Conservation (phyloP, 2,329 filamentous ascomycete genomes). For the Aspergillus tamarii region DNA sequence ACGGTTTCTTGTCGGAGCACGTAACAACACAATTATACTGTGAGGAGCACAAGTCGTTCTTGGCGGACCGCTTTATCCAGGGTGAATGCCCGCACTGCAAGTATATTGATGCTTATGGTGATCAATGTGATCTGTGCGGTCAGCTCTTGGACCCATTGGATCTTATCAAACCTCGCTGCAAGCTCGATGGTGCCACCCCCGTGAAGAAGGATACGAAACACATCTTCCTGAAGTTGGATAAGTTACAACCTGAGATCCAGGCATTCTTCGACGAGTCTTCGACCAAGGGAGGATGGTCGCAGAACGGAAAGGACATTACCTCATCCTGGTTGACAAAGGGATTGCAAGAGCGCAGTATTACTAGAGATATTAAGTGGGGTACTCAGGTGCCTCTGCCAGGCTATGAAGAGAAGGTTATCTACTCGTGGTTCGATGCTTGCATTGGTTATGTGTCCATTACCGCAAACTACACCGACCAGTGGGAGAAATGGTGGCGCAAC, state of each 20-base stretch:
- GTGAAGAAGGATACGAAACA: conserved; percentile 84
- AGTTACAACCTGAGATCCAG: conserved; percentile 75
- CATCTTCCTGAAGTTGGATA: conserved; percentile 84
- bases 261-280: conserved; percentile 76
- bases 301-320: conserved; percentile 49
- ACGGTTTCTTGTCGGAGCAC: conserved; percentile 84
- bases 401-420: conserved; percentile 79
- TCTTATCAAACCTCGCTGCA: conserved; percentile 84
- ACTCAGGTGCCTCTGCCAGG: conserved; percentile 62
- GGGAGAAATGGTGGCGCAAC: conserved; percentile 94
- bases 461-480: conserved; percentile 81
- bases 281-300: conserved; percentile 63
- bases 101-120: conserved; percentile 71
- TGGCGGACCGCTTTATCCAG: conserved; percentile 73
- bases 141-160: conserved; percentile 72
- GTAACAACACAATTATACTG: conserved; percentile 91
- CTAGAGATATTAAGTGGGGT: conserved; percentile 91
- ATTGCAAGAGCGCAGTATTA: conserved; percentile 84
- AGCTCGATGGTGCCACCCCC: conserved; percentile 82
- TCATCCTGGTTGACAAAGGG: conserved; percentile 67
- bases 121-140: conserved; percentile 77
- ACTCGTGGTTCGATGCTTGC: conserved; percentile 91
- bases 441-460: conserved; percentile 97
- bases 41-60: conserved; percentile 64
- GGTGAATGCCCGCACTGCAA: conserved; percentile 54